A percentile compares a stretch with the other conserved stretches of the same genome.
These are phyloP conservation scores for Cryphonectria japonica DNA, from an alignment of 2,329 filamentous ascomycete genomes.

Conservation along the genomic window DNA sequence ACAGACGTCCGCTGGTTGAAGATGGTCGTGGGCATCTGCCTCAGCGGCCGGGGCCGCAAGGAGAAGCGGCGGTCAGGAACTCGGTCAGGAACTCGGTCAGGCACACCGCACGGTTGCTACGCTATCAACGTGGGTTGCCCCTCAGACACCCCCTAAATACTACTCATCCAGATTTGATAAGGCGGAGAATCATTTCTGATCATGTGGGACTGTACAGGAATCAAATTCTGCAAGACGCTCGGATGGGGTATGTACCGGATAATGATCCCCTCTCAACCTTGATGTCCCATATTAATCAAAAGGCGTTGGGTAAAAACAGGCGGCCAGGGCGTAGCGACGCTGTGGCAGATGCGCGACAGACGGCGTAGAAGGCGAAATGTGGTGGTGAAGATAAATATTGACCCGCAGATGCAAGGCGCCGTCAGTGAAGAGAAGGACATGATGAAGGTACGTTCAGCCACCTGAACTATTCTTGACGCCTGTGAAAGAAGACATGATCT, in stretches of 20 bases:
- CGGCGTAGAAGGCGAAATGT: neutral
- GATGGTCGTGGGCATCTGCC: neutral
- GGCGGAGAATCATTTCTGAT: neutral
- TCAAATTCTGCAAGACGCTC: neutral
- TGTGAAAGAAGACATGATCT: neutral
- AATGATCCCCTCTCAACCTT: neutral
- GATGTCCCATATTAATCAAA: neutral
- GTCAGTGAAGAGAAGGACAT: neutral
- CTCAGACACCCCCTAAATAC: neutral
- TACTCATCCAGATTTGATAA: neutral
- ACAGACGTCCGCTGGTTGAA: neutral
- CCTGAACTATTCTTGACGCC: neutral
- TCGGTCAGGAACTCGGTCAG: neutral
- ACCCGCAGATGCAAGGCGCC: neutral
- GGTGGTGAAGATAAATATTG: neutral
- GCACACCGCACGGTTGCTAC: neutral
- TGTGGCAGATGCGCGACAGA: neutral
- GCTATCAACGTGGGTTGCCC: neutral
- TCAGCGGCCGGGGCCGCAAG: neutral
- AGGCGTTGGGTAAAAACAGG: neutral
- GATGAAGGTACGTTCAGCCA: neutral
- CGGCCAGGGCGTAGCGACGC: neutral
- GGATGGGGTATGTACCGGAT: neutral
- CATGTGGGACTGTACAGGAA: neutral
- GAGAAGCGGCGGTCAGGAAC: neutral